Conservation (phyloP, 805 yeast species). For the Brettanomyces nanus region DNA sequence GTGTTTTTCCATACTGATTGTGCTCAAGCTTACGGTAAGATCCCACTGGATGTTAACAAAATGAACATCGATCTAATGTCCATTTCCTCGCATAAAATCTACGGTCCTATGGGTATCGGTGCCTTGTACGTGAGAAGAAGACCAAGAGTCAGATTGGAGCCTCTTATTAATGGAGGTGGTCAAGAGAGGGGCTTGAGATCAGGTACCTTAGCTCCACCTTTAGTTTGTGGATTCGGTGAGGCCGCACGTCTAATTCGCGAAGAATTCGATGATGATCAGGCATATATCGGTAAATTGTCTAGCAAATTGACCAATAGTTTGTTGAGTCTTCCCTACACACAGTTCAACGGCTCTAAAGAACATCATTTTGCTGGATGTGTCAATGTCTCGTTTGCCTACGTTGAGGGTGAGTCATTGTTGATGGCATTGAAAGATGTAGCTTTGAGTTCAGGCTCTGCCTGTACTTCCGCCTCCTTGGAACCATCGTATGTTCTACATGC, state of each 20-base stretch:
- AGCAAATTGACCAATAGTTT: constrained; percentile 65
- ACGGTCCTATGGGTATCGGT: constrained; percentile 98
- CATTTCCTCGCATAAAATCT: constrained; percentile 90
- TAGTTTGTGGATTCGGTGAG: constrained; percentile 94
- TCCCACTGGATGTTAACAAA: constrained; percentile 86
- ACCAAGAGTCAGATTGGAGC: constrained; percentile 95
- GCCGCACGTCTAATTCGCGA: constrained; percentile 78
- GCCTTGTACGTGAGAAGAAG: constrained; percentile 94
- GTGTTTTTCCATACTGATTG: constrained; percentile 96
- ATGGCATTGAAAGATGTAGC: constrained; percentile 99
- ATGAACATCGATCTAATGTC: constrained; percentile 90
- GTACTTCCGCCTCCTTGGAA: constrained; percentile 97
- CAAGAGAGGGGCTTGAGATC: constrained; percentile 97
- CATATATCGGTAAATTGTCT: constrained; percentile 65
- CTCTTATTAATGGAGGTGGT: constrained; percentile 95
- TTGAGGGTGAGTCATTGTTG: constrained; percentile 94
- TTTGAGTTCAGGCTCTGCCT: constrained; percentile 92
- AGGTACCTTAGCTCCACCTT: constrained; percentile 96
- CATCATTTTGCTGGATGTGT: constrained; percentile 90
- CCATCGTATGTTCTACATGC: constrained; percentile 97
- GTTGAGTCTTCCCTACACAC: constrained; percentile 78
- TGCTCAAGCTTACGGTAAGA: constrained; percentile 95
- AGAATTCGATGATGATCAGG: constrained; percentile 68
- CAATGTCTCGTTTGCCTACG: constrained; percentile 91
- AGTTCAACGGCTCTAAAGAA: constrained; percentile 73